Evolutionary conservation across 208 protist species (phyloP).

Genomic region (Crithidia bombi): DNA sequence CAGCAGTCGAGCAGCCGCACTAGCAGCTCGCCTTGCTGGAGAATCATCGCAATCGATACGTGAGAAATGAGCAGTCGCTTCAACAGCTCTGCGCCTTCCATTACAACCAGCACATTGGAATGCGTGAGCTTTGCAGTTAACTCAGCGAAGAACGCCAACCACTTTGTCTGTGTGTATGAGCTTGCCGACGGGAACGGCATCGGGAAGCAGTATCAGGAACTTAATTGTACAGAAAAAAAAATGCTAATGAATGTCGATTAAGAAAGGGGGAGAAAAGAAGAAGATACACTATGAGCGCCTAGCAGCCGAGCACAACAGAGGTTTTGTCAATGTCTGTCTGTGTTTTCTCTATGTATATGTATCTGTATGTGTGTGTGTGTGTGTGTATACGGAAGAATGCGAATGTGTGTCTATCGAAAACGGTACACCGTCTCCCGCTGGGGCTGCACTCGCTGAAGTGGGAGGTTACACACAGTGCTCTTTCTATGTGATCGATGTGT

Average conservation of each 20-base stretch:
- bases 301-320: slow-evolving; percentile 4
- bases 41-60: slow-evolving; percentile 75
- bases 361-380: no score
- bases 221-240: slow-evolving; percentile 5
- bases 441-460: no score
- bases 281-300: not conserved
- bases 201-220: not conserved
- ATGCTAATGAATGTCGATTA: not conserved
- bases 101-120: slow-evolving; percentile 74
- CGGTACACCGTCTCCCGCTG: no score
- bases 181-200: slow-evolving; percentile 60
- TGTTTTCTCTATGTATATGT: no score
- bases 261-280: slow-evolving; percentile 7
- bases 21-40: slow-evolving; percentile 79
- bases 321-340: slow-evolving; percentile 5
- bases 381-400: no score
- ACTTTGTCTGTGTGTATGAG: slow-evolving; percentile 77
- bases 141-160: slow-evolving; percentile 89
- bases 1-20: slow-evolving; percentile 57
- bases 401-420: no score
- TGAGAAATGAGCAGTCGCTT: slow-evolving; percentile 70
- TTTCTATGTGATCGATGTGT: no score
- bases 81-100: slow-evolving; percentile 81
- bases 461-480: no score
- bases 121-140: slow-evolving; percentile 85